Conservation (phyloP, 1,284 basidiomycete genomes). For the Ustilago cynodontis region DNA sequence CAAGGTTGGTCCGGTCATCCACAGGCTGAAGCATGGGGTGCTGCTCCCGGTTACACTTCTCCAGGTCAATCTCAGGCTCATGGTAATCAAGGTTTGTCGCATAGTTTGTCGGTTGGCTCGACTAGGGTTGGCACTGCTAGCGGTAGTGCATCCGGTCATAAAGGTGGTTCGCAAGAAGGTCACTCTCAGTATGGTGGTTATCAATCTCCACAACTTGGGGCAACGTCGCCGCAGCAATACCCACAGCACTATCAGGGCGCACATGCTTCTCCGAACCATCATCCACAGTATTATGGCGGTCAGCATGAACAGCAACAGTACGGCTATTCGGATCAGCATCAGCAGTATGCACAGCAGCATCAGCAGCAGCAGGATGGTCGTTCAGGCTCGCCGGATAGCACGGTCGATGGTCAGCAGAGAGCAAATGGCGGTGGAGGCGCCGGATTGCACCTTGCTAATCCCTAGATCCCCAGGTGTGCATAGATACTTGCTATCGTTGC, state of each 20-base stretch:
- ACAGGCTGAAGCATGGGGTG: conserved; percentile 39
- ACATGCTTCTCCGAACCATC: conserved; percentile 21
- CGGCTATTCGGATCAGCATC: conserved; percentile 10
- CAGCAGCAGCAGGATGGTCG: conserved; percentile 17
- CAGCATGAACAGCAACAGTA: conserved; percentile 16
- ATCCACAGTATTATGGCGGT: conserved; percentile 32
- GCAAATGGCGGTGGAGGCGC: conserved; percentile 7
- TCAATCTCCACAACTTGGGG: conserved; percentile 24
- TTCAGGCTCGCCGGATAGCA: conserved; percentile 34
- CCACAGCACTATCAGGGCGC: conserved; percentile 44
- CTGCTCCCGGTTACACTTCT: conserved; percentile 39
- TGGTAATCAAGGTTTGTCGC: conserved; percentile 25
- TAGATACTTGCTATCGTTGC: background rate
- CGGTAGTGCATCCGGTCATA: conserved; percentile 13
- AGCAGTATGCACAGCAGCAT: conserved; percentile 23
- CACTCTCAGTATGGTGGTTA: conserved; percentile 47
- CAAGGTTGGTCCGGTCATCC: conserved; percentile 27
- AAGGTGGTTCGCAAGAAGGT: conserved; percentile 32
- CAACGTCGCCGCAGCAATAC: conserved; percentile 32
- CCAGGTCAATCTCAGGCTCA: conserved; percentile 36
- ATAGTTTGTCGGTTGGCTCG: conserved; percentile 39
- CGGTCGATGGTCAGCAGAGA: background rate
- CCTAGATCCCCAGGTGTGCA: conserved; percentile 8
- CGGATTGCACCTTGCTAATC: conserved; percentile 50
- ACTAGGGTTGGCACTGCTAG: conserved; percentile 30